Conservation (phyloP, 192 early-diverging fungal species). For the Powellomyces hirtus region DNA sequence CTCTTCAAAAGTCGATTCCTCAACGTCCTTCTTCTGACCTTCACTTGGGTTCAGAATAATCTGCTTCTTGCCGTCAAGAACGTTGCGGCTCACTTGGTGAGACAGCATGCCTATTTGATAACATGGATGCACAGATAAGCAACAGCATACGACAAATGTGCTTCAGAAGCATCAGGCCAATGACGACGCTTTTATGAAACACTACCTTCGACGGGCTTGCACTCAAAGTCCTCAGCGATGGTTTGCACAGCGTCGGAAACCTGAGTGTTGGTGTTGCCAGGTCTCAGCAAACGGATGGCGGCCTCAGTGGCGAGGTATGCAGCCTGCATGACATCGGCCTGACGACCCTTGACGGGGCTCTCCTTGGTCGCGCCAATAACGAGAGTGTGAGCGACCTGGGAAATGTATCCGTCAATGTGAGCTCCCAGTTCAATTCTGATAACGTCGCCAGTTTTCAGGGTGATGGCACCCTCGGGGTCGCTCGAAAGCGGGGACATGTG, state of each 20-base stretch:
- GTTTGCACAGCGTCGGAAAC: constrained; percentile 80
- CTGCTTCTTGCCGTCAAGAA: constrained; percentile 88
- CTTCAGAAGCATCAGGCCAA: no score
- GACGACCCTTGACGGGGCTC: constrained; percentile 68
- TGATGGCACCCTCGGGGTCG: constrained; percentile 63
- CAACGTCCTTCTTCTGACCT: constrained; percentile 69
- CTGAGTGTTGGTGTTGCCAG: constrained; percentile 70
- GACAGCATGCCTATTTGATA: constrained; percentile 69
- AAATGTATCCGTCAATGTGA: constrained; percentile 90
- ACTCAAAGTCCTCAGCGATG: constrained; percentile 75
- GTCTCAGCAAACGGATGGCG: constrained; percentile 79
- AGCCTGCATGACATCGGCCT: constrained; percentile 85
- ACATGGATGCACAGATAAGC: not conserved
- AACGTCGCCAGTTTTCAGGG: constrained; percentile 83
- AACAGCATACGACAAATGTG: not conserved
- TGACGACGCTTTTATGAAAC: not conserved
- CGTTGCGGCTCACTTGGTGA: constrained; percentile 81
- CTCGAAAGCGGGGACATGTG: constrained; percentile 83
- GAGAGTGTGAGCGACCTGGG: constrained; percentile 80
- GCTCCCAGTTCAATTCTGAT: constrained; percentile 89
- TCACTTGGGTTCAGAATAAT: constrained; percentile 89
- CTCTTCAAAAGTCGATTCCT: constrained; percentile 60
- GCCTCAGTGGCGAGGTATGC: constrained; percentile 84
- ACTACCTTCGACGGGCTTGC: constrained; percentile 81
- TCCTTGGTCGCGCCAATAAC: constrained; percentile 79